Percentiles rank a stretch among this genome's conserved stretches.
phyloP scores from a whole-genome alignment of 805 yeast genomes.

The Candida ortonii region DNA sequence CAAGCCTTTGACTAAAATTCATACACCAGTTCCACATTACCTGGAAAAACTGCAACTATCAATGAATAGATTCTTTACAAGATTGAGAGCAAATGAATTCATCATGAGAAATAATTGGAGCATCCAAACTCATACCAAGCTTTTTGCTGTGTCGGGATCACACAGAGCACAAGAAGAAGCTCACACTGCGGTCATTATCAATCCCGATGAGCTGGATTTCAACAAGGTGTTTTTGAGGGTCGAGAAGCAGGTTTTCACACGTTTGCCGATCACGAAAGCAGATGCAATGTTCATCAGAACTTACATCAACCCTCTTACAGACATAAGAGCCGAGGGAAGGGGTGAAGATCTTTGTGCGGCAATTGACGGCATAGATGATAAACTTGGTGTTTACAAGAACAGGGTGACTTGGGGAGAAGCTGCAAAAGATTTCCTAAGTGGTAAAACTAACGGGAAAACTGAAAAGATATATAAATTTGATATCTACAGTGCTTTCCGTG shows the following conservation, averaged over 20 bases:
- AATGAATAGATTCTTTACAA: constrained; percentile 65
- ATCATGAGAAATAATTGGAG: constrained; percentile 72
- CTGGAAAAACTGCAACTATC: constrained; percentile 50
- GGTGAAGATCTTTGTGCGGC: constrained; percentile 57
- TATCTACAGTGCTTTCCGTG: constrained; percentile 17
- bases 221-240: constrained; percentile 53
- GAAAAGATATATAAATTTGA: constrained; percentile 23
- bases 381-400: constrained; percentile 59
- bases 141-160: constrained; percentile 45
- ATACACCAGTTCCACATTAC: constrained; percentile 72
- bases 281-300: constrained; percentile 55
- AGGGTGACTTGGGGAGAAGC: constrained; percentile 71
- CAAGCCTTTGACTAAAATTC: constrained; percentile 56
- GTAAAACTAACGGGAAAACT: constrained; percentile 36
- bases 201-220: constrained; percentile 38
- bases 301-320: constrained; percentile 50
- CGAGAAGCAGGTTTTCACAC: constrained; percentile 57
- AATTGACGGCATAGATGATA: constrained; percentile 59
- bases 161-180: constrained; percentile 38
- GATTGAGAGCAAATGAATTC: constrained; percentile 49
- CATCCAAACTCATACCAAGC: constrained; percentile 55
- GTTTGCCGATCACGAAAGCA: constrained; percentile 47
- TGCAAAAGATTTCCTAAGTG: constrained; percentile 41
- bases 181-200: constrained; percentile 34
- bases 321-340: constrained; percentile 42